Evolutionary conservation across 2,329 filamentous ascomycete genomes (phyloP).

Genomic region (Xylariaceae sp.): DNA sequence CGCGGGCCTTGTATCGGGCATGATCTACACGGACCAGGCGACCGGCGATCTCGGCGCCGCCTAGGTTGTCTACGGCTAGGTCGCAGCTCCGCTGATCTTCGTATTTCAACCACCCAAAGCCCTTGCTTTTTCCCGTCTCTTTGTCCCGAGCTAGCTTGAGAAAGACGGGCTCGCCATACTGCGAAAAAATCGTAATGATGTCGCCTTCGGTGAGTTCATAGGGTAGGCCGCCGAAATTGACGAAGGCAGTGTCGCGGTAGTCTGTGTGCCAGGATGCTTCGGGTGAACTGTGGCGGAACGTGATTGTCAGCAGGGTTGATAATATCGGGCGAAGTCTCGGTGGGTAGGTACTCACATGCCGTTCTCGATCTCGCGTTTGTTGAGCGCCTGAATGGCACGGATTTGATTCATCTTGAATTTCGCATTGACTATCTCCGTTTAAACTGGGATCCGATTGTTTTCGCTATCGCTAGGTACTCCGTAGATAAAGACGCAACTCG

Average conservation of each 20-base stretch:
- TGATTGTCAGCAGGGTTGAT: conserved; percentile 22
- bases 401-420: conserved; percentile 77
- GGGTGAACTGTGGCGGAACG: conserved; percentile 53
- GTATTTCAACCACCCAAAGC: conserved; percentile 96
- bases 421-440: background rate
- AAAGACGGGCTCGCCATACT: conserved; percentile 92
- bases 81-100: conserved; percentile 96
- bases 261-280: conserved; percentile 95
- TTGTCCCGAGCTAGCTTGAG: conserved; percentile 90
- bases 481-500: background rate
- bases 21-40: conserved; percentile 84
- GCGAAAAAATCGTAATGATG: conserved; percentile 91
- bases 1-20: conserved; percentile 80
- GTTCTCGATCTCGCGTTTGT: conserved; percentile 89
- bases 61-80: conserved; percentile 91
- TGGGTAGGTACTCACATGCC: conserved; percentile 56
- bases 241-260: conserved; percentile 93
- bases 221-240: conserved; percentile 92
- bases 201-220: conserved; percentile 94
- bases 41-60: conserved; percentile 77
- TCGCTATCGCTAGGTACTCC: background rate
- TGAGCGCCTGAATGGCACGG: conserved; percentile 84
- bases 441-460: background rate
- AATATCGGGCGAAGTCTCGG: background rate
- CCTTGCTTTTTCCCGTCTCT: conserved; percentile 90